phyloP scores from a whole-genome alignment of 768 basidiomycete genomes.

The Solioccasus polychromus region DNA sequence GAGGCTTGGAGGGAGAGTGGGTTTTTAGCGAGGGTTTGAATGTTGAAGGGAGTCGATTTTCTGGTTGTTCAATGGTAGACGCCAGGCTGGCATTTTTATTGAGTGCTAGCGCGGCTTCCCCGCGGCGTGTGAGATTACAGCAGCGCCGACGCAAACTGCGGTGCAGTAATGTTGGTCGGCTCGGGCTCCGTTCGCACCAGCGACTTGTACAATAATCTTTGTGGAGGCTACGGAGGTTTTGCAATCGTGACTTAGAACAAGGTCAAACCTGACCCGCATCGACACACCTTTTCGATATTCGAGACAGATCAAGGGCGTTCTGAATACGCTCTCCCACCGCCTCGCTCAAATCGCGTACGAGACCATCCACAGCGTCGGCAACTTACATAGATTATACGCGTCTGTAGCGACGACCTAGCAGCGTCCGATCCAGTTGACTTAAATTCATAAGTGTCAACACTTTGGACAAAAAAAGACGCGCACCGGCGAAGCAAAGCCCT shows the following conservation, averaged over 20 bases:
- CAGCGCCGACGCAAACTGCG: slow-evolving; percentile 73
- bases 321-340: slow-evolving; percentile 81
- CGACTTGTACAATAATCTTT: slow-evolving; percentile 69
- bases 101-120: too few species aligned
- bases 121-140: too few species aligned
- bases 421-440: slow-evolving; percentile 83
- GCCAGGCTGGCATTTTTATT: too few species aligned
- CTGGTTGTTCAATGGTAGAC: too few species aligned
- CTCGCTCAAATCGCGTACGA: slow-evolving; percentile 77
- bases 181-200: slow-evolving; percentile 88
- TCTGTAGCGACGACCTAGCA: slow-evolving; percentile 92
- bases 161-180: slow-evolving; percentile 83
- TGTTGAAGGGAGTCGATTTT: too few species aligned
- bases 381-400: slow-evolving; percentile 88
- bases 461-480: slow-evolving; percentile 22
- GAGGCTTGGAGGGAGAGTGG: slow-evolving; percentile 39
- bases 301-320: slow-evolving; percentile 79
- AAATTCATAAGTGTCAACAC: neutral
- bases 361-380: slow-evolving; percentile 81
- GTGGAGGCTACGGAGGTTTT: slow-evolving; percentile 24
- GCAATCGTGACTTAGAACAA: neutral
- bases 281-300: slow-evolving; percentile 80
- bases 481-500: slow-evolving; percentile 75
- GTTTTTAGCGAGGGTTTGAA: slow-evolving; percentile 26
- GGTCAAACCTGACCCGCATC: neutral